phyloP scores from a whole-genome alignment of 441 rosid genomes.

The Erodium moschatum region DNA sequence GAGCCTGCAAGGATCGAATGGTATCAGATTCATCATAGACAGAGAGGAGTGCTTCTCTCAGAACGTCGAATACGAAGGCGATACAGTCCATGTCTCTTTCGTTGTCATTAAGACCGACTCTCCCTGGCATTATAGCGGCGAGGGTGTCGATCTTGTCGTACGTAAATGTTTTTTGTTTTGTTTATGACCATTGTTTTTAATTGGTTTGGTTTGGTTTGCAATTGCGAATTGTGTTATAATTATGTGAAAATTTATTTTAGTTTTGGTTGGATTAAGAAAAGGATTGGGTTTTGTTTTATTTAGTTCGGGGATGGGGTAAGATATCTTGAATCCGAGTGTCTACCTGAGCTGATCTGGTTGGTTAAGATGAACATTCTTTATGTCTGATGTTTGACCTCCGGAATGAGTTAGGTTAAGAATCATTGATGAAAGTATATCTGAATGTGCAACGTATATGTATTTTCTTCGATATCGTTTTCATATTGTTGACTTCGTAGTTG shows the following conservation, averaged over 20 bases:
- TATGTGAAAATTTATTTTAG: background rate
- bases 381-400: too few species aligned
- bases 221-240: background rate
- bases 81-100: slow-evolving; percentile 50
- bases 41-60: slow-evolving; percentile 68
- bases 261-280: too few species aligned
- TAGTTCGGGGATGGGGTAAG: background rate
- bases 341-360: background rate
- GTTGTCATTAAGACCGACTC: slow-evolving; percentile 56
- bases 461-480: background rate
- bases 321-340: too few species aligned
- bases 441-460: too few species aligned
- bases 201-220: background rate
- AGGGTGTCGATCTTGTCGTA: slow-evolving; percentile 67
- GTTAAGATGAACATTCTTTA: background rate
- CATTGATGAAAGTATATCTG: too few species aligned
- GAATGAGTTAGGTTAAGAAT: too few species aligned
- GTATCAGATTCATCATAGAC: slow-evolving; percentile 58
- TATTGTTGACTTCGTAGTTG: background rate
- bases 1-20: slow-evolving; percentile 28
- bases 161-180: background rate
- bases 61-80: slow-evolving; percentile 59
- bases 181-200: background rate
- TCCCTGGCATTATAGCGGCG: slow-evolving; percentile 43
- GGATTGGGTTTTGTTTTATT: too few species aligned